phyloP scores from a whole-genome alignment of 306 rosid species.

The Herpetospermum pedunculosum region DNA sequence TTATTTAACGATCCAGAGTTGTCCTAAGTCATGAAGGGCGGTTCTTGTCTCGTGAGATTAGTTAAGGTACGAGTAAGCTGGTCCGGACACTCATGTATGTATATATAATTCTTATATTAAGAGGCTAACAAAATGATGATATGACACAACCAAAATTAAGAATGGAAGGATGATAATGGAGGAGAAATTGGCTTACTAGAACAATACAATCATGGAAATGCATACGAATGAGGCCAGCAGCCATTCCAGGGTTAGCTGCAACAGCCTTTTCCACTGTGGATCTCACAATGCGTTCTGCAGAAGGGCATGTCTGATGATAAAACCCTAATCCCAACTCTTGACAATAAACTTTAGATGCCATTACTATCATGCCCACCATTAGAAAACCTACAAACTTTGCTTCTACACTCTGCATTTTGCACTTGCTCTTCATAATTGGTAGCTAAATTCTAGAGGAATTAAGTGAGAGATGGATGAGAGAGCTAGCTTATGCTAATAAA shows the following conservation, averaged over 20 bases:
- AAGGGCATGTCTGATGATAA: neutral
- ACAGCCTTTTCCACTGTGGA: neutral
- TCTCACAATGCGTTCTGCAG: neutral
- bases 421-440: neutral
- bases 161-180: too few species aligned
- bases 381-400: neutral
- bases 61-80: too few species aligned
- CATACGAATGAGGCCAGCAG: neutral
- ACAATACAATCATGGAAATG: conserved; percentile 8
- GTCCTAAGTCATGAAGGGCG: too few species aligned
- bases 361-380: neutral
- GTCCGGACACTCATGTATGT: too few species aligned
- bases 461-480: neutral
- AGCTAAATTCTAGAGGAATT: neutral
- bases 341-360: neutral
- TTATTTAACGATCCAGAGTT: too few species aligned
- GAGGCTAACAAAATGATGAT: too few species aligned
- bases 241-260: neutral
- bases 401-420: neutral
- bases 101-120: too few species aligned
- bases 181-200: neutral
- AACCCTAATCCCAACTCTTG: neutral
- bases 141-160: too few species aligned
- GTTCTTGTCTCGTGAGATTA: too few species aligned
- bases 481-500: too few species aligned